phyloP scores from a whole-genome alignment of 1,139 yeast genomes.

The Suhomyces bribrorum region DNA sequence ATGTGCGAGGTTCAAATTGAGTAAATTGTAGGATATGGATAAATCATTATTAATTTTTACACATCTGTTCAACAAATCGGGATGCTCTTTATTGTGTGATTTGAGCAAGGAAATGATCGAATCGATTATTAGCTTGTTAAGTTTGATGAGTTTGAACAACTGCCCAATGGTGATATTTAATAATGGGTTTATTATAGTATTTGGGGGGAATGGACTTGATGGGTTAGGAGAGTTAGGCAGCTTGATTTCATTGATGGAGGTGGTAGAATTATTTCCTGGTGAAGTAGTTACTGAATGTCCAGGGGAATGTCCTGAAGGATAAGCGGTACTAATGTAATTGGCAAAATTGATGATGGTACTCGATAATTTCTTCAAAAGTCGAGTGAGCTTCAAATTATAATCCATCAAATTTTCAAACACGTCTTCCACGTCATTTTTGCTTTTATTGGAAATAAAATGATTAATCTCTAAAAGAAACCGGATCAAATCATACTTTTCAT shows the following conservation, averaged over 20 bases:
- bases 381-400: conserved; percentile 46
- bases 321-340: conserved; percentile 15
- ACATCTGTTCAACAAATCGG: conserved; percentile 32
- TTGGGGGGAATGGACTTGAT: conserved; percentile 27
- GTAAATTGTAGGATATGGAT: conserved; percentile 36
- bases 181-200: conserved; percentile 32
- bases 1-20: conserved; percentile 30
- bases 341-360: conserved; percentile 37
- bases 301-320: conserved; percentile 9
- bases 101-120: conserved; percentile 23
- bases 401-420: conserved; percentile 47
- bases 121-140: conserved; percentile 39
- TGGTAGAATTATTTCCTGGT: conserved; percentile 2
- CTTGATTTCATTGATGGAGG: conserved; percentile 6
- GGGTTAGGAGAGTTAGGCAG: conserved; percentile 6
- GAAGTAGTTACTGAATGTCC: conserved; percentile 9
- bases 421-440: conserved; percentile 45
- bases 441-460: conserved; percentile 24
- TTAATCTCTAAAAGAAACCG: conserved; percentile 33
- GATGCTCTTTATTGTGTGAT: conserved; percentile 16
- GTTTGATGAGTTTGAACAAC: conserved; percentile 36
- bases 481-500: conserved; percentile 33
- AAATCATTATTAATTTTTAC: conserved; percentile 41
- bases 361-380: conserved; percentile 44
- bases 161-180: conserved; percentile 39